These are phyloP conservation scores for Buddleja alternifolia DNA, from an alignment of 257 asterid species.

Conservation along the genomic window DNA sequence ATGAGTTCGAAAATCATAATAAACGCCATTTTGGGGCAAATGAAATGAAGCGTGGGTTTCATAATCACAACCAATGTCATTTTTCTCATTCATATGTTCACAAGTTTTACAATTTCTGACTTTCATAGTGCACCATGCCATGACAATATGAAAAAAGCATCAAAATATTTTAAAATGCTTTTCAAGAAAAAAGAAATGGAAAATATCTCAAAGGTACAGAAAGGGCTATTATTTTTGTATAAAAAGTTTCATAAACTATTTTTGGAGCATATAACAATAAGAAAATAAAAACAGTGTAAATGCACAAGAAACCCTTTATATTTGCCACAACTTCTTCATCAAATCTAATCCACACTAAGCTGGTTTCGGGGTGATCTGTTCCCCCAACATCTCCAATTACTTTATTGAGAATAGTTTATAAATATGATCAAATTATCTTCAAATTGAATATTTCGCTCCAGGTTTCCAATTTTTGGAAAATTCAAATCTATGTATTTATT, in stretches of 20 bases:
- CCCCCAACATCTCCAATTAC: not conserved
- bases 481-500: not conserved
- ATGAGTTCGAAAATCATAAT: not conserved
- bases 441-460: slow-evolving; percentile 1
- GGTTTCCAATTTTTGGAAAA: slow-evolving; percentile 1
- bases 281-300: not conserved
- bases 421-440: not conserved
- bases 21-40: not conserved
- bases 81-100: not conserved
- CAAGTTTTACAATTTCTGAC: not conserved
- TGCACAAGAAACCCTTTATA: not conserved
- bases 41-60: too few species aligned
- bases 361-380: not conserved
- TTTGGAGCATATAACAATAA: too few species aligned
- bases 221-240: too few species aligned
- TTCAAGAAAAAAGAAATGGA: too few species aligned
- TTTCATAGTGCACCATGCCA: not conserved
- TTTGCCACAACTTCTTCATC: not conserved
- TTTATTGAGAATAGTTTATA: not conserved
- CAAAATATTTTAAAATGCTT: too few species aligned
- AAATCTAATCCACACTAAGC: not conserved
- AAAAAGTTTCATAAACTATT: too few species aligned
- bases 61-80: slow-evolving; percentile 4
- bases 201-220: too few species aligned
- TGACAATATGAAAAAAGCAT: too few species aligned